Conservation (phyloP, 1,284 basidiomycete genomes). For the Clitocybe nebularis region DNA sequence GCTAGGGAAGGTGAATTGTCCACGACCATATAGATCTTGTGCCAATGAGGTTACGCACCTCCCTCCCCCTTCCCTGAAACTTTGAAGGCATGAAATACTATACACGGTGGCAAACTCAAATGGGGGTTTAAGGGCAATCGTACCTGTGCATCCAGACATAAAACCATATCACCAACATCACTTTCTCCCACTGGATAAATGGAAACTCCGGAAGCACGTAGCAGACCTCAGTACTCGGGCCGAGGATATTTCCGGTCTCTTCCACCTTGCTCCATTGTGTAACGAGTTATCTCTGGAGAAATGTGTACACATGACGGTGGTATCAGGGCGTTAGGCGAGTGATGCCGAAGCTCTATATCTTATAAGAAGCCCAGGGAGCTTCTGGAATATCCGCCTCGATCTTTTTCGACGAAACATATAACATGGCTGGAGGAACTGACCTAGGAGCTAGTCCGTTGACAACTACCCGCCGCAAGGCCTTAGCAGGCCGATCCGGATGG, state of each 20-base stretch:
- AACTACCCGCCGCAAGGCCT: conserved; percentile 45
- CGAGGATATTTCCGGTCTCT: too few species aligned
- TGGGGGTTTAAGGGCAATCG: too few species aligned
- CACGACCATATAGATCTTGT: too few species aligned
- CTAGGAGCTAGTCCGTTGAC: conserved; percentile 29
- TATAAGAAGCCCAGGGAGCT: conserved; percentile 9
- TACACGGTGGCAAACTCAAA: too few species aligned
- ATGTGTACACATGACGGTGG: conserved; percentile 11
- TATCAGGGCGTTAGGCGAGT: not conserved
- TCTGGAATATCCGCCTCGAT: not conserved
- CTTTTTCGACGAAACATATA: conserved; percentile 13
- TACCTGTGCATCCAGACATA: too few species aligned
- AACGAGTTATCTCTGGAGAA: conserved; percentile 5
- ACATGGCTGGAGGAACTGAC: conserved; percentile 42
- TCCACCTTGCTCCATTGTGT: conserved; percentile 9
- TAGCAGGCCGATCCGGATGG: conserved; percentile 66
- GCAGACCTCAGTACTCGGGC: not conserved
- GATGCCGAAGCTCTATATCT: conserved; percentile 6
- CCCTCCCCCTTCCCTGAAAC: too few species aligned
- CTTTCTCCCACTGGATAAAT: too few species aligned
- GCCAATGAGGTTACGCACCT: too few species aligned
- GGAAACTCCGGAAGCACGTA: too few species aligned
- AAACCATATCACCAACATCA: too few species aligned
- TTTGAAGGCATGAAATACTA: too few species aligned
- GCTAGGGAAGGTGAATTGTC: too few species aligned